Evolutionary conservation across 2,329 filamentous ascomycete genomes (phyloP).

Genomic region (Talaromyces sp.): DNA sequence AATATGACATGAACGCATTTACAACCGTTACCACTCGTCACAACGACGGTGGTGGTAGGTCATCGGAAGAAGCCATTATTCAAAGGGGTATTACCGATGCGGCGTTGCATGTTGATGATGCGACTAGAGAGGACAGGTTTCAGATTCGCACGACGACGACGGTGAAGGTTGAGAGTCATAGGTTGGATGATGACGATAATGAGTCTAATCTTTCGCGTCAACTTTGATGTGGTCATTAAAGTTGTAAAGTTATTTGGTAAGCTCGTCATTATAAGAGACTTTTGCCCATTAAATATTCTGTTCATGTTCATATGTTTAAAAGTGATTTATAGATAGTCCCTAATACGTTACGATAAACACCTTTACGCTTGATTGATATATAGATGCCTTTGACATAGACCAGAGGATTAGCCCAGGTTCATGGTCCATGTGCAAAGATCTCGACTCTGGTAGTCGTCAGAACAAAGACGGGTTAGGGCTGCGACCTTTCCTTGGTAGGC

Average conservation of each 20-base stretch:
- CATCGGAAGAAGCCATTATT: constrained; percentile 9
- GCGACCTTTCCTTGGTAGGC: background rate
- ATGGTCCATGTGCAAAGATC: too few species aligned
- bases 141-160: constrained; percentile 23
- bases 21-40: background rate
- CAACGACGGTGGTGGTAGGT: background rate
- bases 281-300: too few species aligned
- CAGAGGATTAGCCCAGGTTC: background rate
- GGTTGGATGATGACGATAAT: background rate
- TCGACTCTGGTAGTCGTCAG: too few species aligned
- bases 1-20: background rate
- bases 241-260: background rate
- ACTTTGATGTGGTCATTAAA: background rate
- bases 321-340: background rate
- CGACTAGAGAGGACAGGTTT: background rate
- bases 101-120: background rate
- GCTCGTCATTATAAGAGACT: too few species aligned
- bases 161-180: constrained; percentile 23
- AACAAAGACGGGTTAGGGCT: background rate
- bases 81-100: background rate
- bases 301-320: background rate
- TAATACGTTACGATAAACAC: background rate
- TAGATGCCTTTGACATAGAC: background rate
- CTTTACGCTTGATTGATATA: background rate
- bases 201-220: background rate